Base-by-base conservation (phyloP, 2,329 filamentous ascomycete genomes). In the Fusarium protoensiforme region DNA sequence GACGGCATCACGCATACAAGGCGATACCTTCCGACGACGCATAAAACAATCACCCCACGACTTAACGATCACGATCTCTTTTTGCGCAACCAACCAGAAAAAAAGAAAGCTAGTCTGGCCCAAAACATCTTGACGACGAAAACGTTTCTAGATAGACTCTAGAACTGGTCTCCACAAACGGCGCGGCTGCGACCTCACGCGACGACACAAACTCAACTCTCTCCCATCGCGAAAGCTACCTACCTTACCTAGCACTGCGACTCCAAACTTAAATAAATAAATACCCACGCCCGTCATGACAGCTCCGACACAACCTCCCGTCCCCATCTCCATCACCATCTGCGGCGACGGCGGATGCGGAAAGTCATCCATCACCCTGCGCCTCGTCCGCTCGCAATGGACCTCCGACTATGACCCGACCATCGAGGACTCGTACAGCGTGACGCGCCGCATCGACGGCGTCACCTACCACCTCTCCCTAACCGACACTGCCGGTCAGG, bases 401-500 rank as follows among this genome's bases (percentile, higher is more conserved):
- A 96, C 93, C 9, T 92, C 92, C 77, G 93, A 95, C 81, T 94
- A 94, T 83, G 92, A 94, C 83, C 92, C 92, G 18, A 94, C 92
- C 38, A 94, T 94, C 82, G 92, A 94, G 83, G 94, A 96, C 86
- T 94, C 92, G 75, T 96, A 96, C 86, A 92, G 90, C 77, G 92
- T 96, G 71, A 95, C 93, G 58, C 92, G 94, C 75, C 89, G 88
- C 77, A 91, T 96, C 81, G 93, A 96, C 78, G 94, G 94, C 78
- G 88, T 96, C 61, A 91, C 90, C 59, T 96, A 95, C 87, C 92
- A 94, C 81, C 90, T 96, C 38, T 87, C 89, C 57, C 88, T 96
- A 58, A 96, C 93, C 68, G 94, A 96, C 85, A 96, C 94, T 1
- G 94, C 94, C 29, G 94, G 94, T n/a, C 94, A 96, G 82, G 94